A percentile compares a stretch with the other conserved stretches of the same genome.
Conservation (phyloP, 2,329 filamentous ascomycete genomes). For the Beauveria varroae region DNA sequence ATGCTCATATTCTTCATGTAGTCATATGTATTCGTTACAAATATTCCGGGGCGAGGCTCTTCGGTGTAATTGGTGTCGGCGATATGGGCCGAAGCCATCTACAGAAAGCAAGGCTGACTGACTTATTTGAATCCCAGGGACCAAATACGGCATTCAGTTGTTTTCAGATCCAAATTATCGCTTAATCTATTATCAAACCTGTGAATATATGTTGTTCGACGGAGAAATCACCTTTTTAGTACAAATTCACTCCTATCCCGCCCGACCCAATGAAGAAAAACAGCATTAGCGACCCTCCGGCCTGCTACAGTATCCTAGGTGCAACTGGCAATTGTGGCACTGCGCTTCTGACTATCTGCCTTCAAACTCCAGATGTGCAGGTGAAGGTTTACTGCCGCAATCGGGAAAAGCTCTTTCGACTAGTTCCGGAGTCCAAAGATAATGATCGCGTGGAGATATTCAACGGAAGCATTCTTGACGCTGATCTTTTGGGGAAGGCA, state of each 20-base stretch:
- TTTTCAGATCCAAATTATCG: neutral
- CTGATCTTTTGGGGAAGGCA: constrained; percentile 18
- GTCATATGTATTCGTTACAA: neutral
- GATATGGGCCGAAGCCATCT: neutral
- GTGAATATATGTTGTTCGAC: neutral
- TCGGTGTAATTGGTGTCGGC: neutral
- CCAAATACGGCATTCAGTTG: neutral
- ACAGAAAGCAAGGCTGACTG: neutral
- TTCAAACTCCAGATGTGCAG: neutral
- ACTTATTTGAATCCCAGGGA: neutral
- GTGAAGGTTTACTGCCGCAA: neutral
- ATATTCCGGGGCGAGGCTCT: neutral
- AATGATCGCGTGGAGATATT: constrained; percentile 27
- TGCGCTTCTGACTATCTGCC: neutral
- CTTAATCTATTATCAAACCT: neutral
- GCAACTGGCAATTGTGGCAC: neutral
- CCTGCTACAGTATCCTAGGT: neutral
- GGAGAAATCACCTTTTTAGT: neutral
- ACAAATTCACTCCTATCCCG: neutral
- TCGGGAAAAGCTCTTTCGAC: neutral
- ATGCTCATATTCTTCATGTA: neutral
- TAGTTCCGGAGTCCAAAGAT: neutral
- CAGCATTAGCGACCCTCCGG: neutral
- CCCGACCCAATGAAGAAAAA: neutral
- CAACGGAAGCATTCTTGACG: constrained; percentile 32